Base-by-base conservation (phyloP, 768 basidiomycete species). In the Hypsizygus marmoreus region DNA sequence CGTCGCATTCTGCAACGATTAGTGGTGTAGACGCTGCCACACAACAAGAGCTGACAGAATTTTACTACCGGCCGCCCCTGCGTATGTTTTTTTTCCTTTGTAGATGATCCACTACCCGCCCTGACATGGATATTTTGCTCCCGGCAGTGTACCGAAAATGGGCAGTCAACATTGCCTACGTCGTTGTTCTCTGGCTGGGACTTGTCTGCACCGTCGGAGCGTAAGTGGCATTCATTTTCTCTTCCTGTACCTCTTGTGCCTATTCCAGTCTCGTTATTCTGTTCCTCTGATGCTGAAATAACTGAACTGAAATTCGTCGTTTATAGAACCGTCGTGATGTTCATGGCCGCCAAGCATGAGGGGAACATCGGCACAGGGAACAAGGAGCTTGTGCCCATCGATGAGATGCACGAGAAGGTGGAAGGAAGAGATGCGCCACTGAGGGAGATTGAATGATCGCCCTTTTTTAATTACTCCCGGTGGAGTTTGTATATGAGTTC, bases 141-240 rank as follows among this genome's bases (percentile, higher is more conserved):
- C 25, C 2, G 20, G 13, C 23, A 69, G 67, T 53, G 6, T 69
- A 71, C 40, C 53, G 58, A 6, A 40, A 40, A 1, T 69, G 57
- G 50, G 26, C 62, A 0, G 56, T 56, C 12, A 71, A 69, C 39
- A 61, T 69, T 23, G 64, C 63, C 1, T 69, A 61, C 53, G 48
- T 68, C 8, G 63, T 63, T 30, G 41, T 69, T 2, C 38, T 69
- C 4, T 70, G 68, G 67, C 37, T 65, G 2, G 62, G 65, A 5
- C 58, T 62, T 26, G 33, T 61, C 4, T 54, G 46, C 11, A 69
- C 66, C 8, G 36, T 57, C 2, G 58, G 53, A 1, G 60, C 63
- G 68, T 68, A 40, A 12, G 57, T 44, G 14, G 17, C 23, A 22
- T 37, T 39, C 13, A n/a, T n/a, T n/a, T n/a, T n/a, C 4, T 40